Evolutionary conservation across 768 basidiomycete genomes (phyloP).

Genomic region (Auriscalpium orientale): DNA sequence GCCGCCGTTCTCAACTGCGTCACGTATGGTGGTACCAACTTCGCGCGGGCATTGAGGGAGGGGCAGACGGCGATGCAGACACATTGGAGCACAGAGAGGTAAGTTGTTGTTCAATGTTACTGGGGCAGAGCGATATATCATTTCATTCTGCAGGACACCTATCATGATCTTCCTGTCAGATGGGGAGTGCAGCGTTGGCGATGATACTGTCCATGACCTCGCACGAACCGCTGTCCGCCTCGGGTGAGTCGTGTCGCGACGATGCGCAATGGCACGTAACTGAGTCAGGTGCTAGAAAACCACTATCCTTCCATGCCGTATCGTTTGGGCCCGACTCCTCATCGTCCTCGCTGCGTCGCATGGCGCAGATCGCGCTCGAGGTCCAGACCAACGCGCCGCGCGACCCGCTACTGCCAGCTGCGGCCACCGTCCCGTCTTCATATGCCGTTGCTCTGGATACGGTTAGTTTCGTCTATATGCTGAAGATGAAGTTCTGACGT

Average conservation of each 20-base stretch:
- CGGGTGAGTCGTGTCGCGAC: conserved; percentile 27
- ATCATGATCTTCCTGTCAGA: conserved; percentile 53
- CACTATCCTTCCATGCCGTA: conserved; percentile 53
- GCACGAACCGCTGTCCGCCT: conserved; percentile 34
- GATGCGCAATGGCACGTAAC: not conserved
- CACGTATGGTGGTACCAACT: conserved; percentile 36
- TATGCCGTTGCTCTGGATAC: conserved; percentile 46
- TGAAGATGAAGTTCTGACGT: not conserved
- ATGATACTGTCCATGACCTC: conserved; percentile 32
- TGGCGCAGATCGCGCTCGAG: conserved; percentile 45
- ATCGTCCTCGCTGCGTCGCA: conserved; percentile 31
- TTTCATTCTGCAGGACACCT: conserved; percentile 34
- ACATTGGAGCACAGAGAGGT: conserved; percentile 48
- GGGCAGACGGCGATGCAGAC: conserved; percentile 33
- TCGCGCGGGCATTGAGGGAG: conserved; percentile 29
- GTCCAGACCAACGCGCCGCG: conserved; percentile 37
- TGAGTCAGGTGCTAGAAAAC: conserved; percentile 30
- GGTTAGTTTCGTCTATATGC: conserved; percentile 24
- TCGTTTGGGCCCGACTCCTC: conserved; percentile 37
- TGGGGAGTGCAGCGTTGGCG: conserved; percentile 36
- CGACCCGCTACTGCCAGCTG: conserved; percentile 28
- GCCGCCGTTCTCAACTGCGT: conserved; percentile 25
- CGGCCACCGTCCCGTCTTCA: conserved; percentile 30
- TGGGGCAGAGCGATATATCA: no score
- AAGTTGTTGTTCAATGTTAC: not conserved